Percentiles rank a stretch among this genome's conserved stretches.
Conservation (phyloP, 1,139 yeast species). For the Hanseniaspora sp. region DNA sequence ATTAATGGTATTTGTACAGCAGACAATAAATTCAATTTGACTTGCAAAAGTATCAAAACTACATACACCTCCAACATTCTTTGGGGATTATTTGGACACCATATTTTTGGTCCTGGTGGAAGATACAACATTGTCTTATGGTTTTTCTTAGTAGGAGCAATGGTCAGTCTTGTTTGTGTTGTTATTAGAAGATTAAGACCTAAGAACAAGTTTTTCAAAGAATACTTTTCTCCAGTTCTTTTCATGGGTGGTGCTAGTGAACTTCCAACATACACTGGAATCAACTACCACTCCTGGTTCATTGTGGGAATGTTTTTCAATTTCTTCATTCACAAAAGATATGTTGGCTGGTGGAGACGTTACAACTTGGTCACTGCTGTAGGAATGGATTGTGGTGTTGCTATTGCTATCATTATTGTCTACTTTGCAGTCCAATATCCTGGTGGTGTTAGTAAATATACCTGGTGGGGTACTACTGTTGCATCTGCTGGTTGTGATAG, state of each 20-base stretch:
- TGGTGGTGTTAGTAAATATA: constrained; percentile 28
- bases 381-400: constrained; percentile 54
- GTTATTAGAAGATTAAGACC: constrained; percentile 41
- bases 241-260: constrained; percentile 41
- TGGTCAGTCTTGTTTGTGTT: constrained; percentile 39
- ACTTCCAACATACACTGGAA: constrained; percentile 47
- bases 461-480: constrained; percentile 55
- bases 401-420: constrained; percentile 44
- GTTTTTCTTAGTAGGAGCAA: constrained; percentile 40
- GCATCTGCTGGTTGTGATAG: constrained; percentile 37
- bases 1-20: constrained; percentile 41
- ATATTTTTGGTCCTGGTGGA: constrained; percentile 33
- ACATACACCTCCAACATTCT: constrained; percentile 48
- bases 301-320: constrained; percentile 43
- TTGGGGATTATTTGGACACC: constrained; percentile 60
- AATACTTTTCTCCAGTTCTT: constrained; percentile 40
- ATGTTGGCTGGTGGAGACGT: constrained; percentile 56
- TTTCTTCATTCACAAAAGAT: constrained; percentile 39
- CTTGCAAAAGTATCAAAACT: constrained; percentile 41
- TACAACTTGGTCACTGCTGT: constrained; percentile 51
- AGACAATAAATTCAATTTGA: constrained; percentile 36
- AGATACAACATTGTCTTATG: constrained; percentile 34
- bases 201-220: constrained; percentile 32
- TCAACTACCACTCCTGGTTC: constrained; percentile 40
- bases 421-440: constrained; percentile 46